Evolutionary conservation across 2,329 filamentous ascomycete species (phyloP), one percentile per base, ranked within the genome.

Genomic region (Hymenoscyphus repandus): DNA sequence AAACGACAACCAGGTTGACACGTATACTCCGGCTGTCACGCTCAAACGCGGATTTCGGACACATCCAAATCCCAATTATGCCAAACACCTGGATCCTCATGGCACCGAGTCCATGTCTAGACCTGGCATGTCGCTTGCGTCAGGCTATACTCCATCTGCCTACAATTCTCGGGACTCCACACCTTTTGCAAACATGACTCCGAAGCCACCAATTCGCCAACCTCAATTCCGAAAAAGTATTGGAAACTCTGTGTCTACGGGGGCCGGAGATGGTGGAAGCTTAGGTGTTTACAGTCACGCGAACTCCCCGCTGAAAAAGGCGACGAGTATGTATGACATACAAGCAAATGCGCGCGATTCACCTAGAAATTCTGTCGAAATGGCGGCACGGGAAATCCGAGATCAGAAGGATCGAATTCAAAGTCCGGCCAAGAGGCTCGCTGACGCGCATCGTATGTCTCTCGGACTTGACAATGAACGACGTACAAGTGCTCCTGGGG

Each of bases 221-320:
- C 75, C 79, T 18, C 73, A 80, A 50, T 77, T 76, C 60, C 69
- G 74, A 39, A 70, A 73, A 31, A 71, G 70, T 13, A 60, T 70
- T 12, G 54, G 60, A n/a, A 58, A 64, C 6, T 62, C 63, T 18
- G 44, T 57, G 10, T 59, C 59, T n/a, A 59, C 58, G 31, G 51
- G 57, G 15, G 57, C 57, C 10, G 75, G 80, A 9, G 82, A 85
- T 64, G 90, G 90, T 13, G 90, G 91, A 2, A 92, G 79, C 64
- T 73, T 96, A 45, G 90, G 91, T 12, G 77, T 95, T 1, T 90
- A 84, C 67, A 85, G 79, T 5, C 89, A 95, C 66, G 83, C 83
- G 5, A 86, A 85, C 37, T 95, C 89, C 10, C 92, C 92, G 0
- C 69, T 97, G 11, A 86, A 90, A 62, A 96, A 95, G 66, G 77